Evolutionary conservation across 192 early-diverging fungal species (phyloP).

Genomic region (Backusella tuberculispora): DNA sequence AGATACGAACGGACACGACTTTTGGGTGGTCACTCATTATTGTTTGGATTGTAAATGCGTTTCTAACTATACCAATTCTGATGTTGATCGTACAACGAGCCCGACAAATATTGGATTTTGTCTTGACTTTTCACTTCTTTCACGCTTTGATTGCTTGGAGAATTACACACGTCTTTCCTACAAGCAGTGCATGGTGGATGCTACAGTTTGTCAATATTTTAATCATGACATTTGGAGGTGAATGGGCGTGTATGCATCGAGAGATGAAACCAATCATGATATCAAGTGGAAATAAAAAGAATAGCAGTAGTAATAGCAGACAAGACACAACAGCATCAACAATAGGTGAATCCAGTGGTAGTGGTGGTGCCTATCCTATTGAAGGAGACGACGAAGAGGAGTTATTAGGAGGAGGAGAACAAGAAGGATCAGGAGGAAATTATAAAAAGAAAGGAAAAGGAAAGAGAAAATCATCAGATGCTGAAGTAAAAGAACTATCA

Average conservation of each 20-base stretch:
- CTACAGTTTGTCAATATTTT: constrained; percentile 51
- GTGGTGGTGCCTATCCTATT: background rate
- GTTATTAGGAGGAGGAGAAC: constrained; percentile 9
- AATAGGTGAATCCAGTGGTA: background rate
- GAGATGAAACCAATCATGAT: constrained; percentile 80
- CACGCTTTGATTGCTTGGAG: constrained; percentile 63
- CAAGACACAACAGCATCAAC: background rate
- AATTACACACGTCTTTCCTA: constrained; percentile 65
- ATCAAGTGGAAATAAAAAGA: constrained; percentile 5
- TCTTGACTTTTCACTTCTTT: constrained; percentile 70
- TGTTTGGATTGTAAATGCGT: constrained; percentile 68
- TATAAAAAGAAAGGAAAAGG: background rate
- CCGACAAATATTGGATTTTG: constrained; percentile 77
- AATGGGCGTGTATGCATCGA: constrained; percentile 79
- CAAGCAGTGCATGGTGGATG: constrained; percentile 71
- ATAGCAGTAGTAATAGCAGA: background rate
- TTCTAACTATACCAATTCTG: constrained; percentile 50
- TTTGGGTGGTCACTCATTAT: constrained; percentile 72
- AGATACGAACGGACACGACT: constrained; percentile 61
- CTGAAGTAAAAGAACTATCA: background rate
- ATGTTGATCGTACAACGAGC: constrained; percentile 76
- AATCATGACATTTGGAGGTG: constrained; percentile 75
- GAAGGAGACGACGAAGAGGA: constrained; percentile 18
- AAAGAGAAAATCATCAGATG: constrained; percentile 32
- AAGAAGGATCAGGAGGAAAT: background rate